A percentile compares a stretch with the other conserved stretches of the same genome.
phyloP scores from a whole-genome alignment of 768 basidiomycete species.

The Russula emetica region DNA sequence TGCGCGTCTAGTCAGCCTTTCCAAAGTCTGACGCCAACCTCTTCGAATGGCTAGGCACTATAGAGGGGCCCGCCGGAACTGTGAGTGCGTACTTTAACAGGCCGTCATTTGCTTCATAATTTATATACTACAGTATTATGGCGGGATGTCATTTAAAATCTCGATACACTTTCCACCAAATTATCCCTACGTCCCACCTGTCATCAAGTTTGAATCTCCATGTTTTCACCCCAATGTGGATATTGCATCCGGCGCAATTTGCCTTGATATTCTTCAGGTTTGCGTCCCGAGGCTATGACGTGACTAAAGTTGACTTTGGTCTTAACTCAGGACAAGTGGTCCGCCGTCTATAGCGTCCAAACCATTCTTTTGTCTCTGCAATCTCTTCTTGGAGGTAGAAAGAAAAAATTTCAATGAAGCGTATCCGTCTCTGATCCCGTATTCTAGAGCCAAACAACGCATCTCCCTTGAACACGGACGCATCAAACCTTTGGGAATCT shows the following conservation, averaged over 20 bases:
- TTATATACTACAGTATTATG: conserved; percentile 54
- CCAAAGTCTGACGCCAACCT: conserved; percentile 83
- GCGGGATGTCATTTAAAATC: conserved; percentile 76
- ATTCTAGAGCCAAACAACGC: conserved; percentile 84
- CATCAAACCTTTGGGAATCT: conserved; percentile 73
- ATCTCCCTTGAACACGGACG: conserved; percentile 84
- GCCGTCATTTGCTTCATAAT: conserved; percentile 11
- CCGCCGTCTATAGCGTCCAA: conserved; percentile 87
- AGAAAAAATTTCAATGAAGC: neutral
- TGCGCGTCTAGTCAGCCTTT: conserved; percentile 66
- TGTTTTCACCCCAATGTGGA: conserved; percentile 93
- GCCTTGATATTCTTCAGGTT: conserved; percentile 84
- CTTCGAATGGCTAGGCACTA: conserved; percentile 87
- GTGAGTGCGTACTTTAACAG: conserved; percentile 40
- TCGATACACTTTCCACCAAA: conserved; percentile 80
- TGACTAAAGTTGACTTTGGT: conserved; percentile 7
- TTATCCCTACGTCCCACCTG: conserved; percentile 83
- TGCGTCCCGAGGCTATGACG: conserved; percentile 19
- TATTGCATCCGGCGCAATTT: conserved; percentile 69
- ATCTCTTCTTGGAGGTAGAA: conserved; percentile 78
- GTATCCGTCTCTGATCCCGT: neutral
- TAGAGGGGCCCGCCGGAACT: conserved; percentile 76
- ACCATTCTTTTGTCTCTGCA: conserved; percentile 86
- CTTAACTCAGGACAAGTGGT: conserved; percentile 75
- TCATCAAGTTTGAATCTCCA: conserved; percentile 83